phyloP scores from a whole-genome alignment of 2,329 filamentous ascomycete genomes.

The Penicillium sp. region DNA sequence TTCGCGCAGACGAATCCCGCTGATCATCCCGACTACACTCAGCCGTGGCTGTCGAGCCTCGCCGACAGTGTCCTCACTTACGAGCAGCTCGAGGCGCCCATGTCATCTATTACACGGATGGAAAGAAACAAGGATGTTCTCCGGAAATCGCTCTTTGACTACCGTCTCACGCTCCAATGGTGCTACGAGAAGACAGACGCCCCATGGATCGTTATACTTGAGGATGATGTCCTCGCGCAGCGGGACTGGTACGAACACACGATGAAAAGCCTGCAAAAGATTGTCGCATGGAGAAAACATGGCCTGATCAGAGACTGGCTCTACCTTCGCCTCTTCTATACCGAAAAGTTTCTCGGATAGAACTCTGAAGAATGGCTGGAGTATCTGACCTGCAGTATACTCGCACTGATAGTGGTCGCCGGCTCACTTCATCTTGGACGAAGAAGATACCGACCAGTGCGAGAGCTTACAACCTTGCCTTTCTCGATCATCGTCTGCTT shows the following conservation, averaged over 20 bases:
- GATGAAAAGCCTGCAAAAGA: constrained; percentile 36
- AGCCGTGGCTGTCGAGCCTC: constrained; percentile 42
- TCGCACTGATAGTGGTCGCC: not conserved
- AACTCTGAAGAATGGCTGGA: constrained; percentile 38
- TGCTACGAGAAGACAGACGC: constrained; percentile 38
- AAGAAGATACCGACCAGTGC: not conserved
- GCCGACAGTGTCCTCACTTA: constrained; percentile 45
- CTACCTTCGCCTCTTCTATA: constrained; percentile 50
- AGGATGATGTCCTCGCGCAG: constrained; percentile 49
- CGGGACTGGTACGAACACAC: constrained; percentile 48
- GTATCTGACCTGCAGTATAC: not conserved
- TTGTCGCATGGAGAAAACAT: constrained; percentile 22
- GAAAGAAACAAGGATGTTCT: constrained; percentile 24
- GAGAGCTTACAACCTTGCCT: not conserved
- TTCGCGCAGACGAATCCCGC: constrained; percentile 44
- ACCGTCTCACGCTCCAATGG: constrained; percentile 41
- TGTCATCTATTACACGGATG: constrained; percentile 8
- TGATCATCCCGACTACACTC: constrained; percentile 42
- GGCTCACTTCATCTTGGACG: not conserved
- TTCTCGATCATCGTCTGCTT: not conserved
- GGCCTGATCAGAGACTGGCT: constrained; percentile 28
- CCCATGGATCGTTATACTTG: constrained; percentile 46
- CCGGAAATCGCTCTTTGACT: constrained; percentile 47
- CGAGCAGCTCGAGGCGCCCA: constrained; percentile 9
- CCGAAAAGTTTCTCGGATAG: constrained; percentile 47